Base-by-base conservation (phyloP, 1,139 yeast species). In the Yamadazyma siamensis region DNA sequence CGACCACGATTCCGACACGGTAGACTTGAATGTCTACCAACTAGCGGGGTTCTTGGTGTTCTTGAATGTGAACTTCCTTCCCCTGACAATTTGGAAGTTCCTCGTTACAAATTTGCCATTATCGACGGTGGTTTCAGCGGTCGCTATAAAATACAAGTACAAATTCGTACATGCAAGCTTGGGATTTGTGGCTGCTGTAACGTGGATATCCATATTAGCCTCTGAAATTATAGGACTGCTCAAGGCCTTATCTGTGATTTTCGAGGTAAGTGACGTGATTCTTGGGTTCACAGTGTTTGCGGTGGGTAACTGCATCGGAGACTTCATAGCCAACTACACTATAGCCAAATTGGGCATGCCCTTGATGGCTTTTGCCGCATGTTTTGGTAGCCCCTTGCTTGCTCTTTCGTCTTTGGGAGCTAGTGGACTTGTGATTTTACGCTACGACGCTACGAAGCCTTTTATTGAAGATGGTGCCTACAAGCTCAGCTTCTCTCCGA, bases 281-380 rank as follows among this genome's bases (percentile, higher is more conserved):
- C 58, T 86, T 12, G 96, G 96, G 0, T 61, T 87, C 15, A 88
- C 96, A 0, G 72, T 89, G 0, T 88, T 89, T 61, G 96, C 97
- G 0, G 63, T 89, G 43, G 98, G 98, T 6, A 91, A 89, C 52
- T 88, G 96, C 0, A 61, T 87, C 4, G 96, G 96, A 5, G 98
- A 91, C 48, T 65, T 89, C 32, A 78, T 89, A 2, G 83, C 96
- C 0, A 88, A 91, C 48, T 64, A 82, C 29, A 84, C 95, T 0
- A 79, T 91, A 31, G 91, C 96, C 0, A 68, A 65, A 39, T 77
- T 86, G 77, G 96, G 96, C 0, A 81, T 80, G 63, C 89, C 96
- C 0, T 71, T 84, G 39, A 86, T 89, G 91, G 96, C 97, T 0
- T 67, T 91, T 24, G 84, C 94, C 10, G 96, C 97, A 0, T 89